Base-by-base conservation (phyloP, 2,329 filamentous ascomycete genomes). In the Aureobasidium sp. region DNA sequence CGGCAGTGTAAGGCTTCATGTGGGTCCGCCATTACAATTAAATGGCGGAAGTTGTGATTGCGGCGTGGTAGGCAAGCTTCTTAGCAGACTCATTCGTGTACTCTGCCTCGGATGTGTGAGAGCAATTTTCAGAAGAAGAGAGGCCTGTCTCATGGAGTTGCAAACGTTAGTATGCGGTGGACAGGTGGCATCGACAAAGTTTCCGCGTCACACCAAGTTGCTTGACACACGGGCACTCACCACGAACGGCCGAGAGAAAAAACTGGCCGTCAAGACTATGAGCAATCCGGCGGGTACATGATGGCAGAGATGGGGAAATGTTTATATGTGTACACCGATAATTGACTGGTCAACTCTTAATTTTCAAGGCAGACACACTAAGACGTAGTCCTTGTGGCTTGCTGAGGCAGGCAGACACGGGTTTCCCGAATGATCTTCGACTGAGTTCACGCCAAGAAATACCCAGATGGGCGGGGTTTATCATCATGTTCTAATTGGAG, bases 311-410 rank as follows among this genome's bases (percentile, higher is more conserved):
- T 17, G 27, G 57, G 45, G 14, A 31, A 31, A 36, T 51, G 45
- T 34, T 42, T 60, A 49, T 45, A 60, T 60, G 44, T 49, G 39
- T 60, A 7, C 57, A 60, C 45, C 45, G 45, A 51, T 34, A 51
- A 14, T 51, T 51, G 45, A 60, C 57, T 60, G 57, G 57, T 60
- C 45, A 39, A 49, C 12, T 60, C 39, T 60, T 51, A 34, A 45
- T 15, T 58, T 52, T 58, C 44, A 47, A 60, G 57, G 57, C 57
- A 60, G 57, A 49, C 57, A 51, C 57, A 60, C 57, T 59, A 59
- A 37, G 14, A 51, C 45, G 57, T 51, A 49, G 15, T 29, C 39
- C 17, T 37, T 49, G 57, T 60, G 57, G 57, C 57, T 60, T 60
- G 25, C 31, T 60, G 14, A 58, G 27, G 42, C 55, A 59, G 55